These are phyloP conservation scores for Fusarium subtropicale DNA, from an alignment of 2,329 filamentous ascomycete species.

Conservation along the genomic window DNA sequence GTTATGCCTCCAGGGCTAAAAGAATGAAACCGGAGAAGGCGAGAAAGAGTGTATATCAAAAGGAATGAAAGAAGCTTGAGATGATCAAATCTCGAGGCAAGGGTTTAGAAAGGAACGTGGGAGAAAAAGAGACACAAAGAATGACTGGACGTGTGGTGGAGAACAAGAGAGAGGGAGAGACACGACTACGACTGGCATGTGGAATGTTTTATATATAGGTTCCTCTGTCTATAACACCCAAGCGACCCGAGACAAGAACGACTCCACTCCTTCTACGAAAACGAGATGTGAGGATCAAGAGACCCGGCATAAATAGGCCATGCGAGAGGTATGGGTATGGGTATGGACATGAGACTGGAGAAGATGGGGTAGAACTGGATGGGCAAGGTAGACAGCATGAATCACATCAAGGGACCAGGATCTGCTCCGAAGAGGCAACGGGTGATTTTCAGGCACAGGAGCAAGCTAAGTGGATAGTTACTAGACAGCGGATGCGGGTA, in stretches of 20 bases:
- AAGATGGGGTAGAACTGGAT: conserved; percentile 21
- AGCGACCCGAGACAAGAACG: conserved; percentile 10
- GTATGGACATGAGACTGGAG: conserved; percentile 6
- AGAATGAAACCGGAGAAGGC: conserved; percentile 33
- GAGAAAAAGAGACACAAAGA: conserved; percentile 32
- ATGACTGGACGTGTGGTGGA: conserved; percentile 33
- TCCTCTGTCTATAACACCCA: conserved; percentile 17
- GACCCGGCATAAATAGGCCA: conserved; percentile 1
- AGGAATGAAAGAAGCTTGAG: conserved; percentile 28
- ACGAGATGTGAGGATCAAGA: conserved; percentile 30
- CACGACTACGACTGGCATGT: conserved; percentile 3
- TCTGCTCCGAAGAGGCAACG: not conserved
- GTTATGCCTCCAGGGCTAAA: conserved; percentile 42
- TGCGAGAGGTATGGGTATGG: conserved; percentile 15
- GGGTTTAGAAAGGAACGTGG: conserved; percentile 27
- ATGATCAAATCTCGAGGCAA: conserved; percentile 32
- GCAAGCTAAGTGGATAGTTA: conserved; percentile 11
- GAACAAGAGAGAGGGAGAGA: conserved; percentile 11
- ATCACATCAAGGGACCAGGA: conserved; percentile 20
- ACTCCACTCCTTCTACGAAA: conserved; percentile 22
- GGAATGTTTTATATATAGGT: conserved; percentile 38
- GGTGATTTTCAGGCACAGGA: conserved; percentile 33
- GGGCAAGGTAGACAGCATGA: not conserved
- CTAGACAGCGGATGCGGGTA: conserved; percentile 10
- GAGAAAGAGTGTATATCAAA: conserved; percentile 8